phyloP scores from a whole-genome alignment of 148 eudicot species.

The Heliosperma pusillum region DNA sequence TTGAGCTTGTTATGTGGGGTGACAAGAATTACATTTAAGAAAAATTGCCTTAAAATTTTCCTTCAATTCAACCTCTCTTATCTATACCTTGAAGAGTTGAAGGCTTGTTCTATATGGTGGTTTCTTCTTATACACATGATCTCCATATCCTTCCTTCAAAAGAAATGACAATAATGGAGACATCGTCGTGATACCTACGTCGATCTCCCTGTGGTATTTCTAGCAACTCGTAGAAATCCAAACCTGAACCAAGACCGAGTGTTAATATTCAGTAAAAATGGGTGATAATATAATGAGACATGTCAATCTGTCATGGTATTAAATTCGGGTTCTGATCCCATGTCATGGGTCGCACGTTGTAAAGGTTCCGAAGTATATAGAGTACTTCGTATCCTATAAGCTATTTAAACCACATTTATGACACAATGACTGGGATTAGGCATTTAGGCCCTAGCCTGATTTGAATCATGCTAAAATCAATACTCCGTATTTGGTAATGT shows the following conservation, averaged over 20 bases:
- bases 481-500: too few relatives aligned
- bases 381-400: too few relatives aligned
- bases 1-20: conserved; percentile 19
- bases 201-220: conserved; percentile 99
- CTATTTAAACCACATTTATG: too few relatives aligned
- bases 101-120: conserved; percentile 8
- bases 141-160: conserved; percentile 98
- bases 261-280: not conserved
- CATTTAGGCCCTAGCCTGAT: too few relatives aligned
- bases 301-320: too few relatives aligned
- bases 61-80: not conserved
- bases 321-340: too few relatives aligned
- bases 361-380: too few relatives aligned
- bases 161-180: conserved; percentile 85
- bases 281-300: too few relatives aligned
- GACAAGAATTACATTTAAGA: conserved; percentile 18
- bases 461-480: too few relatives aligned
- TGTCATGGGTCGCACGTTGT: too few relatives aligned
- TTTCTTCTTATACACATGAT: conserved; percentile 56
- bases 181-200: conserved; percentile 90
- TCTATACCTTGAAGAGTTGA: conserved; percentile 24
- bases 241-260: conserved; percentile 23
- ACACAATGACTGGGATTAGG: too few relatives aligned
- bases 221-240: conserved; percentile 72
- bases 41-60: not conserved